A percentile compares a stretch with the other conserved stretches of the same genome.
Evolutionary conservation across 2,329 filamentous ascomycete species (phyloP).

Genomic region (Pseudogymnoascus sp.): DNA sequence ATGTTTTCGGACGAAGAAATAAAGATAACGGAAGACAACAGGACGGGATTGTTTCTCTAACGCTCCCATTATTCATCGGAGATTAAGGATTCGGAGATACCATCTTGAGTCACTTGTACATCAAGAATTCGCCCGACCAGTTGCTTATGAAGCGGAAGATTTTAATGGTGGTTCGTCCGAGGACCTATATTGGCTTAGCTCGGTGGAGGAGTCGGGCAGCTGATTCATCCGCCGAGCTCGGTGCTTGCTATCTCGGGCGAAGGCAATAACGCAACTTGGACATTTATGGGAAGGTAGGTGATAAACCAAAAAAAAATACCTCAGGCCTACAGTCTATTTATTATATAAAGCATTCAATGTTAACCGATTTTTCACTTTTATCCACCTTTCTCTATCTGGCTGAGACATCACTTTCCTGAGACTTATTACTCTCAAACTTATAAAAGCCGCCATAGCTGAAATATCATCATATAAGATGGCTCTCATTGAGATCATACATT

Average conservation of each 20-base stretch:
- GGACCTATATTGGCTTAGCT: background rate
- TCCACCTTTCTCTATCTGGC: background rate
- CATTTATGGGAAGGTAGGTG: background rate
- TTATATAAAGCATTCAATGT: background rate
- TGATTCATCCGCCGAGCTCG: background rate
- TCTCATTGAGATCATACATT: background rate
- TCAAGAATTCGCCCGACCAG: background rate
- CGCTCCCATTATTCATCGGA: background rate
- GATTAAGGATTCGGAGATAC: background rate
- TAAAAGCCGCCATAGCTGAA: background rate
- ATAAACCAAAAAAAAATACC: background rate
- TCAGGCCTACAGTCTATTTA: background rate
- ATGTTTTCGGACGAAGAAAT: background rate
- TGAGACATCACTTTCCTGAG: background rate
- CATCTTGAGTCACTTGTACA: background rate
- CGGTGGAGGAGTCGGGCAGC: background rate
- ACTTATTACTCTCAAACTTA: background rate
- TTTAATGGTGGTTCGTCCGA: background rate
- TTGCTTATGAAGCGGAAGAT: background rate
- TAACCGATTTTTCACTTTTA: background rate
- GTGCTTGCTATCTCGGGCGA: background rate
- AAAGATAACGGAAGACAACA: background rate
- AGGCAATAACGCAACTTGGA: background rate
- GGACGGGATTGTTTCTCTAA: background rate
- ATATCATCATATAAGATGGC: background rate